Base-by-base conservation (phyloP, 768 basidiomycete species). In the Russula sp. region DNA sequence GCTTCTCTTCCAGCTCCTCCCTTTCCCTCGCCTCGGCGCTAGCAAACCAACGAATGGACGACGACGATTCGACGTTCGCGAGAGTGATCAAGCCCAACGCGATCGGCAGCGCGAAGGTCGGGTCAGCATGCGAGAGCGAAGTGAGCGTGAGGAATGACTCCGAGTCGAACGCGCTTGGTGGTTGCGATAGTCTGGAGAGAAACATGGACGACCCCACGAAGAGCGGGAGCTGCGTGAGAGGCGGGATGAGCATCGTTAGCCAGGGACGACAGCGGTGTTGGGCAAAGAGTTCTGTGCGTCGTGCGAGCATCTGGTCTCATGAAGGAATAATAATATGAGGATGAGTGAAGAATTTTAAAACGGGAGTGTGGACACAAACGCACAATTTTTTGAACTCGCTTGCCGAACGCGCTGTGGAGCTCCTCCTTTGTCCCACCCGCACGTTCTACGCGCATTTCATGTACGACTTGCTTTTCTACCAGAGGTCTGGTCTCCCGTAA, bases 61-160 rank as follows among this genome's bases (percentile, higher is more conserved):
- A n/a, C 42, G 85, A 82, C 9, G 87, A 85, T 71, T 93, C 91
- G 13, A 90, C 87, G 67, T 91, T 92, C 2, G 87, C 87, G 78
- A 92, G 79, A 11, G 88, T 90, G 46, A 90, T 72, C 52, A 92
- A 73, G 8, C 91, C 91, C 24, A 92, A 78, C 2, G 82, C 75
- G 57, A 92, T 84, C 2, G 91, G 91, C 1, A 92, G 73, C 14
- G 82, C 75, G 70, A 81, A 81, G 0, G 89, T 90, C 32, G 87
- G 81, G 72, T 93, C 91, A 11, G 87, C 78, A 71, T 88, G 86
- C 13, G 84, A 77, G 55, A 92, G 76, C 4, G 87, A 85, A 6
- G 88, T 82, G 42, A 93, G 79, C 0, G 88, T 88, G 42, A 90
- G 72, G 75, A 92, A 90, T 8, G 87, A 81, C 72, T 93, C 91